Evolutionary conservation across 2,329 filamentous ascomycete genomes (phyloP), one percentile per base, ranked within the genome.

Genomic region (Pseudocercospora cruenta): DNA sequence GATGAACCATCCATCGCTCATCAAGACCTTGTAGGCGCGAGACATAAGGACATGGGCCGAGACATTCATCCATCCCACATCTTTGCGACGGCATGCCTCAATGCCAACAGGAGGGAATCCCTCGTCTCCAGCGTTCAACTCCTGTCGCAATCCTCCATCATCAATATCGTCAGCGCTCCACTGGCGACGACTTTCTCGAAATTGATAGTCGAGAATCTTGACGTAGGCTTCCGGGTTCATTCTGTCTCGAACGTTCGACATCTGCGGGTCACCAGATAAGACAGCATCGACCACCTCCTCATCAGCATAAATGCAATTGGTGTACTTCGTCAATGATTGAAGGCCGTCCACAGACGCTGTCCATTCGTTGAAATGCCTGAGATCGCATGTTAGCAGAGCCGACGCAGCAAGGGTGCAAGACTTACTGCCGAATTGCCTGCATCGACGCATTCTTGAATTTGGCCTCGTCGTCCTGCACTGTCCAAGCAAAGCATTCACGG

Each of bases 281-380:
- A 64, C 61, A 2, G 64, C 58, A 14, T 67, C 57, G 45, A 67
- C 60, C 31, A 67, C 64, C 49, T 63, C 64, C 31, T 67, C 24
- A 21, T 66, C 64, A 21, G 26, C 64, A 31, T 61, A 61, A 36
- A 65, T 58, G 58, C 58, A 62, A 33, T 61, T 36, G 10, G 21
- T 36, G 51, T 65, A 65, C 24, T 45, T 61, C n/a, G 63, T 21
- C 9, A 65, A 16, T 8, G 6, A 19, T 8, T 1, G 6, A 12
- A 12, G 1, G 21, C 58, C 63, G 3, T 22, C 9, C 12, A 66
- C 54, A 4, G 51, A 28, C 0, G 58, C 53, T 12, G 16, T 10
- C 64, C 64, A 63, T 4, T 58, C 49, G 1, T 58, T 24, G 36
- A 62, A 63, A 19, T 57, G 36, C 31, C 64, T 63, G 19, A n/a